Evolutionary conservation across 768 basidiomycete genomes (phyloP).

Genomic region (Pleurotus platypus): DNA sequence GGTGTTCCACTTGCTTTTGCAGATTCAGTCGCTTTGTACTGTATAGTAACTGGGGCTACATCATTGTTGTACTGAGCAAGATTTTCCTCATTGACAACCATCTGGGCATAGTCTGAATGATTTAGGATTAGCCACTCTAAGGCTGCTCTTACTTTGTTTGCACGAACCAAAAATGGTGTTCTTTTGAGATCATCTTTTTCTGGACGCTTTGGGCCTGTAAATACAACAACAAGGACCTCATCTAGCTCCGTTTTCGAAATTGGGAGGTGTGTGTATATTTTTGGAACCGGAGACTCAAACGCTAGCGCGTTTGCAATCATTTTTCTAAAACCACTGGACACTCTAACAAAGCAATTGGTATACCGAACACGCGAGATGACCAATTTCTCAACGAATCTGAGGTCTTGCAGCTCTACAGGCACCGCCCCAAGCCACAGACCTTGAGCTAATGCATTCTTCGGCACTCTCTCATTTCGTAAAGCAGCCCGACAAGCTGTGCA

Average conservation of each 20-base stretch:
- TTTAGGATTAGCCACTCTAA: slow-evolving; percentile 2
- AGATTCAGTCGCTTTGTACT: not conserved
- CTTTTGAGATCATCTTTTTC: not conserved
- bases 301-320: slow-evolving; percentile 22
- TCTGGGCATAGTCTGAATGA: not conserved
- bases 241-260: slow-evolving; percentile 16
- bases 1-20: slow-evolving; percentile 1
- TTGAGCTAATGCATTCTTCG: slow-evolving; percentile 21
- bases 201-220: slow-evolving; percentile 8
- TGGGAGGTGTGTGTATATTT: slow-evolving; percentile 18
- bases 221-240: slow-evolving; percentile 16
- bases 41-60: not conserved
- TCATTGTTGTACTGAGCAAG: not conserved
- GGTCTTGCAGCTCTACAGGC: slow-evolving; percentile 16
- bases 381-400: slow-evolving; percentile 22
- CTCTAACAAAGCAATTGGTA: slow-evolving; percentile 19
- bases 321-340: slow-evolving; percentile 12
- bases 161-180: not conserved
- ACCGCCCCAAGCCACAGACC: slow-evolving; percentile 28
- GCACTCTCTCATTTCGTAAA: slow-evolving; percentile 9
- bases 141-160: not conserved
- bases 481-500: slow-evolving; percentile 7
- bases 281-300: slow-evolving; percentile 19
- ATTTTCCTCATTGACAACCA: not conserved
- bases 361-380: slow-evolving; percentile 11